Conservation (phyloP, 208 protist species). For the Naegleria lovaniensis region DNA sequence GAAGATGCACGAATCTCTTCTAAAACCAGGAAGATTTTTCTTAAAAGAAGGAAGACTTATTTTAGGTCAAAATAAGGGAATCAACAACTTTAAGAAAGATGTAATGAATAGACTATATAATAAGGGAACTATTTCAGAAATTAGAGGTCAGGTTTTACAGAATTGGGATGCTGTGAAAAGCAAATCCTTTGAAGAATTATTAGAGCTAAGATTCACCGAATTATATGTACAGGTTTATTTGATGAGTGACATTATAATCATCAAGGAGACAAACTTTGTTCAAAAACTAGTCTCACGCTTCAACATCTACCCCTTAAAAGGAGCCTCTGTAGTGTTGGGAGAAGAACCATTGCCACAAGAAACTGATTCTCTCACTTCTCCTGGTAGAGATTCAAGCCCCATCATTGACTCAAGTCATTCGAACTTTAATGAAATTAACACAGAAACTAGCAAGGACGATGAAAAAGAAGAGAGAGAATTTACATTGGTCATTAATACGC, state of each 20-base stretch:
- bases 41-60: not conserved
- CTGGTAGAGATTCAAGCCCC: not conserved
- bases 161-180: not conserved
- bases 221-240: not conserved
- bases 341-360: not conserved
- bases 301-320: not conserved
- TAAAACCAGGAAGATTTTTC: not conserved
- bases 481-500: not conserved
- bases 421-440: no score
- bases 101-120: not conserved
- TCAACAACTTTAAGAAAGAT: slow-evolving; percentile 18
- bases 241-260: slow-evolving; percentile 1
- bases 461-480: not conserved
- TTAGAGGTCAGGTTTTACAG: not conserved
- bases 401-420: not conserved
- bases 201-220: slow-evolving; percentile 10
- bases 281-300: not conserved
- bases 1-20: not conserved
- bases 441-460: not conserved
- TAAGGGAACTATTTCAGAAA: not conserved
- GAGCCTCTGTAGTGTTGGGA: not conserved
- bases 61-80: not conserved
- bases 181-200: not conserved
- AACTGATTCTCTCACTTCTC: not conserved
- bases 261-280: slow-evolving; percentile 17